Evolutionary conservation across 2,329 filamentous ascomycete species (phyloP), one percentile per base, ranked within the genome.

Genomic region (Ophiocordyceps sinensis): DNA sequence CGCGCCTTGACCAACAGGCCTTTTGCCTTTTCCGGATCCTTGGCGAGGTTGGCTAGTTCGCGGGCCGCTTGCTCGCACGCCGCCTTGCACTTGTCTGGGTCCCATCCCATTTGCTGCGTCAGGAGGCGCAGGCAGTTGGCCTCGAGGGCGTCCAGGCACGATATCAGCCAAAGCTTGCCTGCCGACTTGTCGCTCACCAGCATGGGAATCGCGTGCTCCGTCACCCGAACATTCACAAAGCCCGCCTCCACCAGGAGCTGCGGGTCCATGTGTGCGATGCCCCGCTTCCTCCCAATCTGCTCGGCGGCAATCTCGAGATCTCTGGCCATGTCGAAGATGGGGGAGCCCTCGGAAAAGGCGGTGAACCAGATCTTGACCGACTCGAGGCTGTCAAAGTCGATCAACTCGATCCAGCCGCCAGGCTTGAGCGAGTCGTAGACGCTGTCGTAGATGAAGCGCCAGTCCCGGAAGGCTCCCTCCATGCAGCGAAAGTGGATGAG

Each of bases 401-500:
- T 53, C 7, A 76, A 52, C 52, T 77, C 72, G 35, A 77, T 64
- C 67, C 68, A 76, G 13, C 71, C 73, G 35, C 73, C 73, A 1
- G 73, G 73, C 43, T 69, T 71, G 31, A 76, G 56, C 43, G 70
- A 73, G 31, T 63, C 58, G 49, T 66, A 71, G 2, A 68, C 65
- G 47, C 72, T 69, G 46, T 61, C 53, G 52, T 75, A 77, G 23
- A 77, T 65, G 44, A 64, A 66, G 29, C 57, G 51, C 74, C 74
- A 78, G 52, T 77, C 68, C 0, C 58, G 55, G 51, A 78, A 76
- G 10, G 73, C 65, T 10, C 72, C 74, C 15, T 69, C 60, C 64
- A 78, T 66, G 45, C 68, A 62, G 5, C 74, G 67, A 42, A 76
- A 57, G 49, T 78, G 74, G 26, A 78, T 64, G 12, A 78, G 56